Percentiles rank a stretch among this genome's conserved stretches.
These are phyloP conservation scores for Lasiodiplodia citricola DNA, from an alignment of 2,329 filamentous ascomycete genomes.

Conservation along the genomic window DNA sequence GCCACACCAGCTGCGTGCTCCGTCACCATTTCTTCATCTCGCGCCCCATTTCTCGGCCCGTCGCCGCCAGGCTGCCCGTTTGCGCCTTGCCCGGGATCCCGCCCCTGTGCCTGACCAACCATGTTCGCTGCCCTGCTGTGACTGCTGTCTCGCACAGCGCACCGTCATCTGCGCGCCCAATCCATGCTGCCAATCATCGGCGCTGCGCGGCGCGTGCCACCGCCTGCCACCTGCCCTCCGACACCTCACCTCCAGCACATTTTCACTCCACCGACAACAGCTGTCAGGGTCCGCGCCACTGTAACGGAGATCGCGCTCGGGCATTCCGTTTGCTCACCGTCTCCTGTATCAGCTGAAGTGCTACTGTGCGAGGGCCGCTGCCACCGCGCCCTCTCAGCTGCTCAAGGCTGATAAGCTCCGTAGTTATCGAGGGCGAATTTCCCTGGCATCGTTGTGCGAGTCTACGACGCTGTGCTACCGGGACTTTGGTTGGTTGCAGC, in stretches of 20 bases:
- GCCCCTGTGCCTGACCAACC: conserved; percentile 6
- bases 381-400: background rate
- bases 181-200: background rate
- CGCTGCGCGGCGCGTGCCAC: conserved; percentile 8
- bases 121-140: conserved; percentile 7
- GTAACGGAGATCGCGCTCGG: background rate
- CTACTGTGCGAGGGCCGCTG: no score
- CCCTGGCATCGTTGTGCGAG: background rate
- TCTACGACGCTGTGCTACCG: background rate
- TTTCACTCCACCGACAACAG: background rate
- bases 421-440: background rate
- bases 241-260: conserved; percentile 21
- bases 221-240: background rate
- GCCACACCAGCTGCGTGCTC: background rate
- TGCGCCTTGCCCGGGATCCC: background rate
- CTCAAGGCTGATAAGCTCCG: background rate
- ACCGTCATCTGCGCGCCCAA: conserved; percentile 18
- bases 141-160: conserved; percentile 7
- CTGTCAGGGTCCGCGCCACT: conserved; percentile 6
- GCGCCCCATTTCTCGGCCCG: conserved; percentile 16
- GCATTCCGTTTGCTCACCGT: conserved; percentile 1
- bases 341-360: background rate
- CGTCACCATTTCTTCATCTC: conserved; percentile 20
- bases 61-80: background rate
- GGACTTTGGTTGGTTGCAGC: background rate